Evolutionary conservation across 106 monocot species (phyloP), one percentile per base, ranked within the genome.

Genomic region (Agapanthus africanus): DNA sequence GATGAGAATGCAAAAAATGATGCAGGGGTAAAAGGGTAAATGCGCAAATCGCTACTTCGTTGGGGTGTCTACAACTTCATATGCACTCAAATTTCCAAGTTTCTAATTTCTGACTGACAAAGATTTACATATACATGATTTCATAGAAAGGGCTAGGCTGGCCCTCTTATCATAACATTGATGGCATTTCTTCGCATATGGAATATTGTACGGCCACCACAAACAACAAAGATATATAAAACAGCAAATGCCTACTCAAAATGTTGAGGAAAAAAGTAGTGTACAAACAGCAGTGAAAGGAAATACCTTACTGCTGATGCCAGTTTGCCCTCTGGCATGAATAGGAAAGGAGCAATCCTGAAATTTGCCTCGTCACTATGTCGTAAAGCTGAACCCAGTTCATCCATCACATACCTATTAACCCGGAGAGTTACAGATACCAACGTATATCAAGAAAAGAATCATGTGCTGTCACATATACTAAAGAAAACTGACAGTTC

Each of bases 391-490:
- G 97, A 99, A 68, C 97, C 97, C 78, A 92, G 50, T 80, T 99
- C 97, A 81, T 99, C 97, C 97, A 99, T 99, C 37, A 99, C 92
- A 85, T 99, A 99, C 86, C 95, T 95, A 76, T 59, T 9, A 30
- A 5, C 1, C 0, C 0, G 10, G 19, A 14, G 31, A 68, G 15
- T 32, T 34, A 47, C 33, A 33, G 23, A 27, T 11, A 44, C 27
- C 16, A 67, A 31, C 2, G 16, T 1, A 26, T 31, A 27, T 19
- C 14, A 44, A 30, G 11, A 21, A 41, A 37, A 42, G 44, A 27
- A n/a, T n/a, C 11, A 0, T 34, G 35, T 33, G 3, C 4, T 49
- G 32, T 19, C 30, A 68, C 7, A 21, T 61, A 18, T n/a, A 35
- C 35, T 35, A 41, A 8, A 38, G 15, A 38, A 37, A n/a, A 0